Percentiles rank a stretch among this genome's conserved stretches.
Conservation (phyloP, 2,329 filamentous ascomycete species). For the Trichoderma afroharzianum region DNA sequence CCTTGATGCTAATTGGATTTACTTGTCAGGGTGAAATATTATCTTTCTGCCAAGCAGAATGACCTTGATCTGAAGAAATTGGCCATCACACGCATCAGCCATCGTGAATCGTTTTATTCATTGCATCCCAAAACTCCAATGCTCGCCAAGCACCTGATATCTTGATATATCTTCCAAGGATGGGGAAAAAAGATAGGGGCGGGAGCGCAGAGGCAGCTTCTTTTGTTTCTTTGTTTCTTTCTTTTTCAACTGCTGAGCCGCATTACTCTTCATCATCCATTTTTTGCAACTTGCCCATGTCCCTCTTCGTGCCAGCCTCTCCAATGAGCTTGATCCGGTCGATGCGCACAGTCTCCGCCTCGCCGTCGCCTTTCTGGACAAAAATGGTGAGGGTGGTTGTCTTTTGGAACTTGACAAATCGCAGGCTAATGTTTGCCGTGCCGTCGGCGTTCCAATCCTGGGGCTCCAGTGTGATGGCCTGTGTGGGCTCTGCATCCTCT, state of each 20-base stretch:
- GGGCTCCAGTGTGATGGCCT: slow-evolving; percentile 69
- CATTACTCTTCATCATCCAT: slow-evolving; percentile 58
- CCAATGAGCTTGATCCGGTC: slow-evolving; percentile 79
- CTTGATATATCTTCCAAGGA: neutral
- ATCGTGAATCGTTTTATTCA: neutral
- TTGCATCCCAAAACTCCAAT: slow-evolving; percentile 8
- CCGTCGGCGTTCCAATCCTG: slow-evolving; percentile 79
- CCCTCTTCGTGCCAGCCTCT: slow-evolving; percentile 84
- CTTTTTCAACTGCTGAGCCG: neutral
- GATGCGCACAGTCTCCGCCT: slow-evolving; percentile 79
- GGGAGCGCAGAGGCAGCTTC: neutral
- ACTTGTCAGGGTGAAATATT: neutral
- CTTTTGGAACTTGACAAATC: slow-evolving; percentile 97
- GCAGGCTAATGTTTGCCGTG: slow-evolving; percentile 68
- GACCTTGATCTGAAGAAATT: fast-evolving
- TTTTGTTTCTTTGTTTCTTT: neutral
- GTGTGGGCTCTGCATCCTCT: slow-evolving; percentile 77
- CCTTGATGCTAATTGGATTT: neutral
- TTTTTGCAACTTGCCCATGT: slow-evolving; percentile 95
- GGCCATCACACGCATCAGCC: neutral
- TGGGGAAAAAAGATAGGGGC: neutral
- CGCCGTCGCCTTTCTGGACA: slow-evolving; percentile 78
- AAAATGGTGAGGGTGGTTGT: slow-evolving; percentile 84
- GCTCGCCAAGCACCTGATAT: slow-evolving; percentile 1
- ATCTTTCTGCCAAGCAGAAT: neutral